Base-by-base conservation (phyloP, 345 rosid genomes). In the Eucalyptus urophylla region DNA sequence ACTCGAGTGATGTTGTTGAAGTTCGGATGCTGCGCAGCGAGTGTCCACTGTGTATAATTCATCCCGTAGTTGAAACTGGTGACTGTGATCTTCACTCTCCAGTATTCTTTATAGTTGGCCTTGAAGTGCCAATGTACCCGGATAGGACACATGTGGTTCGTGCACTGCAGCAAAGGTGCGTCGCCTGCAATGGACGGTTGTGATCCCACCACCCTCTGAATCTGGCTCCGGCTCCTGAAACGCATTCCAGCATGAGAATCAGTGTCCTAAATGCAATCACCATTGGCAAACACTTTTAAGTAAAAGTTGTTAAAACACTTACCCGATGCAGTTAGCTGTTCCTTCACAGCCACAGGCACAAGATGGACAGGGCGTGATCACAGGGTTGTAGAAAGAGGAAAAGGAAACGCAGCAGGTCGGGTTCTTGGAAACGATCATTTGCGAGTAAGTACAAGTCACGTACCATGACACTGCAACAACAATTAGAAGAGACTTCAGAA, bases 391-490 rank as follows among this genome's bases (percentile, higher is more conserved):
- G 87, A 94, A 94, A 62, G 96, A 91, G 33, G 95, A 94, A 33
- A 94, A 51, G 22, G 94, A 93, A 43, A 94, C 94, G 4, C 95
- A 92, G 37, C 96, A 94, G 43, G 80, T 93, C 60, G 95, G 94
- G 83, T 92, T 86, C 85, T 89, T 90, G 31, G 92, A 88, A 8
- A 92, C 94, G 65, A 90, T 62, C 86, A 91, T 65, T 87, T 93
- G 92, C 43, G 96, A 94, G 91, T 93, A 93, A 44, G 93, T 90
- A 90, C 95, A 94, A 22, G 95, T 93, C 83, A 93, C 92, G 50
- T 90, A 92, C 95, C 95, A 94, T 51, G 95, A 91, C 92, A 93
- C 95, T 94, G 94, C 89, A 87, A 51, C 45, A 27, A 87, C 19
- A n/a, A 69, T 31, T n/a, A 47, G 53, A 25, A 86, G 69, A 33